phyloP scores from a whole-genome alignment of 192 early-diverging fungal species.

The Coemansia sp. region DNA sequence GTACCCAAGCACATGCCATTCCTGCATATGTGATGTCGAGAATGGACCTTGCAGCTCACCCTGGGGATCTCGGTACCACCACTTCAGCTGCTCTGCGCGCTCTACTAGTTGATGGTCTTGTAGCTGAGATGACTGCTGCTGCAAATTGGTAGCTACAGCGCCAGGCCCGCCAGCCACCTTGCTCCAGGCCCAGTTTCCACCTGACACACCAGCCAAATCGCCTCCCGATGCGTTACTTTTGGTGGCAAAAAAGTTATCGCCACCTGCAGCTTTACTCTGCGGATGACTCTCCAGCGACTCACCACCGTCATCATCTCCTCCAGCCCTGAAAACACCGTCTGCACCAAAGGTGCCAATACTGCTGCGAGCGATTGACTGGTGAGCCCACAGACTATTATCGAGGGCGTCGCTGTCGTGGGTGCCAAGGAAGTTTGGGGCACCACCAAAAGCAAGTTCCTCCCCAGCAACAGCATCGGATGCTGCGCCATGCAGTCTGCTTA shows the following conservation, averaged over 20 bases:
- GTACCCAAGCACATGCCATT: slow-evolving; percentile 88
- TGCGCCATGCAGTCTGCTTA: background rate
- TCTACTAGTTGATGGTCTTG: slow-evolving; percentile 24
- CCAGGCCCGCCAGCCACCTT: slow-evolving; percentile 15
- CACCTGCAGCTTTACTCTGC: background rate
- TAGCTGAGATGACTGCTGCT: slow-evolving; percentile 5
- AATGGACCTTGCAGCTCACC: slow-evolving; percentile 92
- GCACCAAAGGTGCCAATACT: slow-evolving; percentile 67
- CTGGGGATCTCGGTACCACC: slow-evolving; percentile 86
- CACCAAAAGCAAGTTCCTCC: slow-evolving; percentile 7
- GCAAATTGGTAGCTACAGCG: background rate
- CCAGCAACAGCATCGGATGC: background rate
- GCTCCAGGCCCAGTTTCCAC: slow-evolving; percentile 22
- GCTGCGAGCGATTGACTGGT: slow-evolving; percentile 60
- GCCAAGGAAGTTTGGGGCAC: slow-evolving; percentile 3
- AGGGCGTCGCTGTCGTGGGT: slow-evolving; percentile 38
- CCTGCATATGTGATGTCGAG: slow-evolving; percentile 87
- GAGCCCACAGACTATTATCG: slow-evolving; percentile 38
- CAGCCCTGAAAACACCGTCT: slow-evolving; percentile 68
- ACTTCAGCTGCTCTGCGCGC: slow-evolving; percentile 52
- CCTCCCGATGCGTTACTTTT: background rate
- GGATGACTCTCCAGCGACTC: slow-evolving; percentile 2
- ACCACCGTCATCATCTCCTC: slow-evolving; percentile 46
- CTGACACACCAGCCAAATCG: slow-evolving; percentile 3
- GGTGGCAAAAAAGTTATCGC: background rate